Evolutionary conservation across 2,329 filamentous ascomycete genomes (phyloP).

Genomic region (Catunica adiposa): DNA sequence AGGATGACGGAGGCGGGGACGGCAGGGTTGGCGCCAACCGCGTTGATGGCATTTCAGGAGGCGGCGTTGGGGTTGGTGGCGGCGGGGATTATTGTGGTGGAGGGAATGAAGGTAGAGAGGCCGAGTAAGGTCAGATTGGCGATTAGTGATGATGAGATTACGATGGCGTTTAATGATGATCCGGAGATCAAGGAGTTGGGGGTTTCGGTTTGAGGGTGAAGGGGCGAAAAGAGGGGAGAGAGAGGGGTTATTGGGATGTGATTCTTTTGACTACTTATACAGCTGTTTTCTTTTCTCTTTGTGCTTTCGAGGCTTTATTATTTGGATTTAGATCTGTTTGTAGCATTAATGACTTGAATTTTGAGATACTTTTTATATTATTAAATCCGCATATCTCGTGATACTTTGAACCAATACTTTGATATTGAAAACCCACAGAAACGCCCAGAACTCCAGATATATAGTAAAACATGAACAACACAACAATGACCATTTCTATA

Average conservation of each 20-base stretch:
- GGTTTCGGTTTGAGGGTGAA: conserved; percentile 31
- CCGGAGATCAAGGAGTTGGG: conserved; percentile 69
- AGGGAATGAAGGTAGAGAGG: conserved; percentile 63
- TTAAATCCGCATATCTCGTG: not conserved
- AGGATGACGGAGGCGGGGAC: conserved; percentile 6
- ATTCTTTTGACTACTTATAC: conserved; percentile 16
- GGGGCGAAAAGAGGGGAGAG: too few relatives aligned
- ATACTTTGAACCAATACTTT: not conserved
- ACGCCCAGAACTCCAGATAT: not conserved
- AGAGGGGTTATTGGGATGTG: conserved; percentile 7
- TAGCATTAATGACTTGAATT: not conserved
- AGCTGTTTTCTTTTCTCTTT: too few relatives aligned
- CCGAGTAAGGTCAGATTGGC: conserved; percentile 75
- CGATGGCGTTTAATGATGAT: conserved; percentile 75
- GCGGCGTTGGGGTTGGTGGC: conserved; percentile 74
- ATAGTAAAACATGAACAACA: not conserved
- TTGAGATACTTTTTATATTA: not conserved
- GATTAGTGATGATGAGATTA: conserved; percentile 81
- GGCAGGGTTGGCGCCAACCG: conserved; percentile 10
- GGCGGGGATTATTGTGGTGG: conserved; percentile 73
- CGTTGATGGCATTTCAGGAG: conserved; percentile 25
- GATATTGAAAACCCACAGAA: not conserved
- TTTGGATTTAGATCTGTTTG: not conserved
- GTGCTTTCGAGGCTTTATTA: conserved; percentile 2
- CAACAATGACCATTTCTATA: not conserved